Evolutionary conservation across 1,284 basidiomycete species (phyloP), one percentile per base, ranked within the genome.

Genomic region (Omphalotus olearius): DNA sequence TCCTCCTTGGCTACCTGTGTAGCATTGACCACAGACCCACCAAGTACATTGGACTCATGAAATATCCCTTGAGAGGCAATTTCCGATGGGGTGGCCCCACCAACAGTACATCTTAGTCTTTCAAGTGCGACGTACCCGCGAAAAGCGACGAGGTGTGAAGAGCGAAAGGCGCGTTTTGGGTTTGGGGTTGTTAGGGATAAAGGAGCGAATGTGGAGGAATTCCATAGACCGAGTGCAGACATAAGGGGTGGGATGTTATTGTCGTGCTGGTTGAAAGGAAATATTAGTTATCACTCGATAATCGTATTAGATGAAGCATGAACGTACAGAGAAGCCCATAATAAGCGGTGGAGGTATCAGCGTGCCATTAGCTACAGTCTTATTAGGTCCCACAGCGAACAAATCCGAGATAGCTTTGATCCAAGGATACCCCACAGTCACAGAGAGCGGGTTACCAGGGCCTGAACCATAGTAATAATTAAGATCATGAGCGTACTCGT

Each of bases 401-500:
- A 74, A 58, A 14, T 69, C 67, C 3, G 69, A 63, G 20, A 74
- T 59, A 1, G 72, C 68, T 44, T 71, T 65, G 14, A 74, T 57
- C 69, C 70, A 73, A 0, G 72, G 72, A 45, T 60, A 71, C 1
- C 70, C 73, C 1, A 64, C 66, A 1, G 70, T 65, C 0, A 66
- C 73, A 0, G 72, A 65, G 30, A 69, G 62, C 4, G 71, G 69
- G 55, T 74, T 74, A 5, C 73, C 73, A 2, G 73, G 71, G 1
- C 73, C 73, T 18, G 71, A 66, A 63, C 72, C 72, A 45, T 74
- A 75, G 56, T 73, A 75, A 47, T 75, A 75, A 54, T 73, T 73
- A 43, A 86, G 68, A 54, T 86, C 83, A 40, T 77, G 69, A 6
- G 77, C 76, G 51, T 79, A 75, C 39, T 74, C 67, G 28, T 73